Evolutionary conservation across 176 grass and related monocot species (phyloP).

Genomic region (Ampelocalamus luodianensis): DNA sequence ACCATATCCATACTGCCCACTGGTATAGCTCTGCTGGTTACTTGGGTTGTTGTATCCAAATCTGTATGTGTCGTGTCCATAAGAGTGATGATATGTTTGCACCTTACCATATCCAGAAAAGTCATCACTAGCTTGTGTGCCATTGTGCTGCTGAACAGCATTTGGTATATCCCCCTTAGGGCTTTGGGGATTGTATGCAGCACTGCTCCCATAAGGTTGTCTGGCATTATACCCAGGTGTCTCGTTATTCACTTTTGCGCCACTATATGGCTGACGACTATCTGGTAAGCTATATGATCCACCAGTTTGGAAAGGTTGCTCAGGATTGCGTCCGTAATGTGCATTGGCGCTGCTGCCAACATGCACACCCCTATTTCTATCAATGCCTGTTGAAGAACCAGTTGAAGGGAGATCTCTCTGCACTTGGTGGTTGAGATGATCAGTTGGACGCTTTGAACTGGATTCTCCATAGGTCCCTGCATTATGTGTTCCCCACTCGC

Average conservation of each 20-base stretch:
- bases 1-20: constrained; percentile 43
- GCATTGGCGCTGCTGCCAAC: constrained; percentile 2
- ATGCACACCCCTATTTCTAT: constrained; percentile 31
- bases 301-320: constrained; percentile 42
- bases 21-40: constrained; percentile 40
- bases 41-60: constrained; percentile 38
- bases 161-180: constrained; percentile 26
- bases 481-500: constrained; percentile 19
- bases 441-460: constrained; percentile 7
- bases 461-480: constrained; percentile 18
- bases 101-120: constrained; percentile 29
- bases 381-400: constrained; percentile 21
- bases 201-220: constrained; percentile 39
- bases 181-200: constrained; percentile 31
- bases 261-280: constrained; percentile 27
- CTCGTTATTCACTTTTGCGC: constrained; percentile 34
- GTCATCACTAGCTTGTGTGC: constrained; percentile 31
- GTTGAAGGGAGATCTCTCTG: constrained; percentile 36
- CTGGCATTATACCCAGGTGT: constrained; percentile 33
- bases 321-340: constrained; percentile 35
- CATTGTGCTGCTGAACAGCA: constrained; percentile 36
- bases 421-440: constrained; percentile 2
- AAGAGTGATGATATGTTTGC: background rate
- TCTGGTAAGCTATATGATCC: constrained; percentile 43
- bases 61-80: constrained; percentile 34